phyloP scores from a whole-genome alignment of 2,329 filamentous ascomycete genomes.

The Epichloe festucae region DNA sequence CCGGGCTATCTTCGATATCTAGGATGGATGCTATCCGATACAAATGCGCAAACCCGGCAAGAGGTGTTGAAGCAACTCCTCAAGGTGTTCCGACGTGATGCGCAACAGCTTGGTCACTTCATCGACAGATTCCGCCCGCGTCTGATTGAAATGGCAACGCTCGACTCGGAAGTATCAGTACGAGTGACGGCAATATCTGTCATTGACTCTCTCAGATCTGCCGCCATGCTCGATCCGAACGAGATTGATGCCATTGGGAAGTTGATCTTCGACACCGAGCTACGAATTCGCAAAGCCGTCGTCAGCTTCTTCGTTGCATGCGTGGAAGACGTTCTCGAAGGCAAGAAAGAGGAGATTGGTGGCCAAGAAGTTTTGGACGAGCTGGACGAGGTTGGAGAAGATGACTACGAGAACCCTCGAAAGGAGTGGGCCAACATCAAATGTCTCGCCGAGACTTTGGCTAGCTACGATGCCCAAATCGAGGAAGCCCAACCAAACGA shows the following conservation, averaged over 20 bases:
- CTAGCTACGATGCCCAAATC: conserved; percentile 64
- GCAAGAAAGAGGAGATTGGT: conserved; percentile 70
- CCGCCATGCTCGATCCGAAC: conserved; percentile 76
- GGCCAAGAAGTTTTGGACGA: conserved; percentile 69
- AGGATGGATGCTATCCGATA: conserved; percentile 89
- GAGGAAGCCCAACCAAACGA: conserved; percentile 39
- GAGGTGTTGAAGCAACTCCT: conserved; percentile 77
- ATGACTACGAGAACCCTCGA: conserved; percentile 64
- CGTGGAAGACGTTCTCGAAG: conserved; percentile 67
- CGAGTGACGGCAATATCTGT: conserved; percentile 70
- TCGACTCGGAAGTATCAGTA: conserved; percentile 70
- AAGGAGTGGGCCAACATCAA: conserved; percentile 86
- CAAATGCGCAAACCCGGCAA: conserved; percentile 57
- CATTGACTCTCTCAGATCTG: conserved; percentile 68
- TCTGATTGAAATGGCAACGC: conserved; percentile 83
- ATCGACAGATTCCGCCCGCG: conserved; percentile 82
- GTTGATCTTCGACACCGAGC: conserved; percentile 78
- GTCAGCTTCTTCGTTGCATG: conserved; percentile 84
- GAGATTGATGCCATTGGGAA: conserved; percentile 83
- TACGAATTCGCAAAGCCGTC: conserved; percentile 74
- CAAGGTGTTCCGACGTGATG: conserved; percentile 65
- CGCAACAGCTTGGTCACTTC: conserved; percentile 78
- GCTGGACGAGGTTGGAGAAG: conserved; percentile 57
- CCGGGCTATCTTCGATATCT: conserved; percentile 84
- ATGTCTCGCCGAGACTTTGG: conserved; percentile 71